These are phyloP conservation scores for Penicillium verrucosum DNA, from an alignment of 2,329 filamentous ascomycete species.

Conservation along the genomic window DNA sequence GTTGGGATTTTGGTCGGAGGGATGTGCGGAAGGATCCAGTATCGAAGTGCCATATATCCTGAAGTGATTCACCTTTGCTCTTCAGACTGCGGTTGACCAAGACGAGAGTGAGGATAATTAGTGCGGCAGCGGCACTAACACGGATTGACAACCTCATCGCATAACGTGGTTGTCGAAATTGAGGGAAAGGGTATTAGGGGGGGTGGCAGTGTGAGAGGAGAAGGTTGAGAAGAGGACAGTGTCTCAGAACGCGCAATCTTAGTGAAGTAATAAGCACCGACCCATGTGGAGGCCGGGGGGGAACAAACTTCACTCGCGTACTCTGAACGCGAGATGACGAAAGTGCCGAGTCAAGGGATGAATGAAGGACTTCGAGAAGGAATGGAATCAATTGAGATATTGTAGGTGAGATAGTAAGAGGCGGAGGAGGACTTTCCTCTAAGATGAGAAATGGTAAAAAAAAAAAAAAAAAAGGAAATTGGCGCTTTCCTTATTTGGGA, in stretches of 20 bases:
- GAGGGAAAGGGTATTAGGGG: constrained; percentile 5
- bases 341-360: constrained; percentile 8
- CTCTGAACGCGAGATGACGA: constrained; percentile 6
- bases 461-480: background rate
- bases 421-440: background rate
- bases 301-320: background rate
- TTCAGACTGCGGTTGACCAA: constrained; percentile 28
- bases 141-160: constrained; percentile 28
- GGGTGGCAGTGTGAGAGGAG: constrained; percentile 1
- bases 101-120: constrained; percentile 30
- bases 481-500: constrained; percentile 1
- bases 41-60: constrained; percentile 29
- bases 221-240: constrained; percentile 1
- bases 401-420: background rate
- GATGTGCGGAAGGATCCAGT: constrained; percentile 18
- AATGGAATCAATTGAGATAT: background rate
- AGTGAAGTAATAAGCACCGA: constrained; percentile 4
- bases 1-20: constrained; percentile 2
- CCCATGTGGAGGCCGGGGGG: constrained; percentile 2
- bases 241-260: constrained; percentile 8
- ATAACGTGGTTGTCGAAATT: constrained; percentile 13
- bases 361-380: background rate
- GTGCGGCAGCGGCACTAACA: constrained; percentile 30
- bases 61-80: constrained; percentile 18
- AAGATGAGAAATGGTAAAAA: background rate